phyloP scores from a whole-genome alignment of 169 alveolate genomes.

The Plasmodium fragile region DNA sequence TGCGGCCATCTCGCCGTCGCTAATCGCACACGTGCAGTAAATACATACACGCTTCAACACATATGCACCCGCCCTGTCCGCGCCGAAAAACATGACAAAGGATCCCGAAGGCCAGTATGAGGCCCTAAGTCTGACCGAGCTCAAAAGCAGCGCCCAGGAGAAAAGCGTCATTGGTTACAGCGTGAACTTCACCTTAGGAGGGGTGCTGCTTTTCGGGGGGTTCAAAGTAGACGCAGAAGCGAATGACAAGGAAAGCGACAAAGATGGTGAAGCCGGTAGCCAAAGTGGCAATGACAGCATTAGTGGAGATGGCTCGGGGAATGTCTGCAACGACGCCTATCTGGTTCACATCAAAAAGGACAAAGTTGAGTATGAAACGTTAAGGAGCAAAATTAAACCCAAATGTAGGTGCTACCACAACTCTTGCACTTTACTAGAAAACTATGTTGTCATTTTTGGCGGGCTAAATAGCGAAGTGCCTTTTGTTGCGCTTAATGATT shows the following conservation, averaged over 20 bases:
- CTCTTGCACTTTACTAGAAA: slow-evolving; percentile 52
- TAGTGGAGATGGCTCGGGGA: neutral
- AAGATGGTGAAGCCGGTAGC: neutral
- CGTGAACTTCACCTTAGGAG: slow-evolving; percentile 33
- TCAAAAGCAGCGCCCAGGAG: slow-evolving; percentile 55
- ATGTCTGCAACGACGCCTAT: slow-evolving; percentile 58
- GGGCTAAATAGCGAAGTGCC: slow-evolving; percentile 61
- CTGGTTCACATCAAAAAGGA: slow-evolving; percentile 49
- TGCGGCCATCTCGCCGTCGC: neutral
- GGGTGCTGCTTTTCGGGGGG: slow-evolving; percentile 66
- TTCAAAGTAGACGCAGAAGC: slow-evolving; percentile 41
- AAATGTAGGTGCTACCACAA: slow-evolving; percentile 52
- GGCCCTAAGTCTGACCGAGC: slow-evolving; percentile 50
- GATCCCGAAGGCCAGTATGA: slow-evolving; percentile 43
- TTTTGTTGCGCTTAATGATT: slow-evolving; percentile 56
- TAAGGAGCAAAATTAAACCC: slow-evolving; percentile 39
- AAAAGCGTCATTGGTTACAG: slow-evolving; percentile 54
- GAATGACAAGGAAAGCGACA: neutral
- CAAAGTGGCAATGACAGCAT: neutral
- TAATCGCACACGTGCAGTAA: neutral
- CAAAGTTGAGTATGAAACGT: slow-evolving; percentile 38
- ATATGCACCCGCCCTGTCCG: neutral
- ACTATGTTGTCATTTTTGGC: slow-evolving; percentile 59
- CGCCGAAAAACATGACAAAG: slow-evolving; percentile 45
- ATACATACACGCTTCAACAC: neutral